Conservation (phyloP, 169 alveolate genomes). For the Cryptosporidium andersoni region DNA sequence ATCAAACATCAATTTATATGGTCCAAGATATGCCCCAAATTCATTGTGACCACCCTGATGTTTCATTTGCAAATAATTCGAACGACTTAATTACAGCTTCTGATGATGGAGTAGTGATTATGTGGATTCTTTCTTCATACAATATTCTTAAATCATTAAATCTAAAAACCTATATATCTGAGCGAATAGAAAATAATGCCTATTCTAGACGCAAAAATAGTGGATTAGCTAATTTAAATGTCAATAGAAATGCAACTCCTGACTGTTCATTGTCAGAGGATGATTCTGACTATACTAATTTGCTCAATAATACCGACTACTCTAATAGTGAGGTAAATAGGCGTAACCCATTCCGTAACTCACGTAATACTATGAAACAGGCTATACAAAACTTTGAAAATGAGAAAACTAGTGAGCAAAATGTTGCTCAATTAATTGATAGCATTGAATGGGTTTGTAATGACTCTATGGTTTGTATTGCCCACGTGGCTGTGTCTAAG, state of each 20-base stretch:
- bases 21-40: conserved; percentile 29
- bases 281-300: conserved; percentile 20
- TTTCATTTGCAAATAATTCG: conserved; percentile 77
- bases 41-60: conserved; percentile 77
- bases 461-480: conserved; percentile 43
- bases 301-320: neutral
- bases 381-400: neutral
- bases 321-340: conserved; percentile 35
- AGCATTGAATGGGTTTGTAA: conserved; percentile 63
- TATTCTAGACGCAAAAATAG: conserved; percentile 24
- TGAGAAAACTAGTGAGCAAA: conserved; percentile 9
- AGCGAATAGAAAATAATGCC: conserved; percentile 10
- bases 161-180: conserved; percentile 48
- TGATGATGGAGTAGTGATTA: conserved; percentile 76
- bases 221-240: neutral
- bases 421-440: conserved; percentile 53
- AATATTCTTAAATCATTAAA: neutral
- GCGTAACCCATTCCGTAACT: conserved; percentile 32
- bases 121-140: conserved; percentile 66
- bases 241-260: conserved; percentile 1
- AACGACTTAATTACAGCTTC: conserved; percentile 78
- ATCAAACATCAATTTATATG: neutral
- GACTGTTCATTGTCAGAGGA: neutral
- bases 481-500: conserved; percentile 39
- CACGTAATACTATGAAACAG: conserved; percentile 18